These are phyloP conservation scores for Aurantiochytrium sp. DNA, from an alignment of 108 stramenopile species.

Conservation along the genomic window DNA sequence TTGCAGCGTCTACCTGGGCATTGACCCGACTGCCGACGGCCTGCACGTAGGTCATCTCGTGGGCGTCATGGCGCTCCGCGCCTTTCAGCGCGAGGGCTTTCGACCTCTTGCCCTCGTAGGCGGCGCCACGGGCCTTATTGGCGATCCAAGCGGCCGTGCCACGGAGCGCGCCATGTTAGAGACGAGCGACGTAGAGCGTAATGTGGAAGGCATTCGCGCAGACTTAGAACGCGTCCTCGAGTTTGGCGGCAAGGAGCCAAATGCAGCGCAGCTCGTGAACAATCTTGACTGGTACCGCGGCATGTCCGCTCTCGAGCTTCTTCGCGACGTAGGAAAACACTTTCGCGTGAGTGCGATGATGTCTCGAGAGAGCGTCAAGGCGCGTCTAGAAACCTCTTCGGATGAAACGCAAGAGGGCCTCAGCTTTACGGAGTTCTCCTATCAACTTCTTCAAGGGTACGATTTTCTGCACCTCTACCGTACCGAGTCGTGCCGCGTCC, in stretches of 20 bases:
- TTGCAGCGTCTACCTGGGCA: conserved; percentile 69
- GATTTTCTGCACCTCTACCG: conserved; percentile 89
- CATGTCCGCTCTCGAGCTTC: conserved; percentile 64
- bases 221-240: conserved; percentile 71
- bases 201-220: conserved; percentile 66
- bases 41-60: conserved; percentile 92
- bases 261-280: conserved; percentile 79
- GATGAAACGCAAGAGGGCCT: conserved; percentile 57
- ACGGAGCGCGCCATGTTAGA: conserved; percentile 74
- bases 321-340: conserved; percentile 88
- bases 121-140: conserved; percentile 88
- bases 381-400: conserved; percentile 69
- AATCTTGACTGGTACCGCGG: conserved; percentile 77
- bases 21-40: conserved; percentile 94
- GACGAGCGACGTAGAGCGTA: conserved; percentile 66
- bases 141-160: conserved; percentile 96
- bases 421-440: conserved; percentile 93
- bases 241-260: conserved; percentile 49
- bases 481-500: conserved; percentile 64
- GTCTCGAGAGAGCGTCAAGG: conserved; percentile 80
- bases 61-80: conserved; percentile 92
- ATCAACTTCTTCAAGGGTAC: conserved; percentile 96
- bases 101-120: conserved; percentile 83
- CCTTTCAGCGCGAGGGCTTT: conserved; percentile 76
- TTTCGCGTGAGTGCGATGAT: conserved; percentile 97